These are phyloP conservation scores for Penicillium goetzii DNA, from an alignment of 495 filamentous ascomycete genomes.

Conservation along the genomic window DNA sequence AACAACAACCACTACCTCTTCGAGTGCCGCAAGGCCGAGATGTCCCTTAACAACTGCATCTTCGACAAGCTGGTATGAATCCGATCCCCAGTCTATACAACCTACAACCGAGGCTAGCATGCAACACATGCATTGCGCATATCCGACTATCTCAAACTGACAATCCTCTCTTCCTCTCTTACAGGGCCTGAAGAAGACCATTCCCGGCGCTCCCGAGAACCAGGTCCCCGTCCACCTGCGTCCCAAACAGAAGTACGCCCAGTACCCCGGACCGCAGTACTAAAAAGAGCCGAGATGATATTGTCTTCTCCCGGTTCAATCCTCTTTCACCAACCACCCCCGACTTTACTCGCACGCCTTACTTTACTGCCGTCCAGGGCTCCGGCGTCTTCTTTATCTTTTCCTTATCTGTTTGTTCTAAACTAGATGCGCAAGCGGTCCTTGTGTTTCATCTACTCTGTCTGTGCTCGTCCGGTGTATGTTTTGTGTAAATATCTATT, in stretches of 20 bases:
- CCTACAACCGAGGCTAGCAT: background rate
- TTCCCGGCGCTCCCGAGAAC: conserved; percentile 80
- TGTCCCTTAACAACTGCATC: conserved; percentile 87
- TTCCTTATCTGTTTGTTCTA: conserved; percentile 22
- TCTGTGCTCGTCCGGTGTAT: conserved; percentile 31
- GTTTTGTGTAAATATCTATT: conserved; percentile 52
- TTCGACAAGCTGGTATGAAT: conserved; percentile 86
- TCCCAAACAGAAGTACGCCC: conserved; percentile 73
- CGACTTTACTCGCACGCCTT: conserved; percentile 18
- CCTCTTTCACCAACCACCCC: conserved; percentile 12
- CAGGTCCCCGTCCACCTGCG: conserved; percentile 83
- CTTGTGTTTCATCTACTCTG: conserved; percentile 29
- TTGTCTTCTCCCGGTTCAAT: conserved; percentile 11
- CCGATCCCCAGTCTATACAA: background rate
- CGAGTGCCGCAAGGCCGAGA: conserved; percentile 80
- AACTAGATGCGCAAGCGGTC: conserved; percentile 27
- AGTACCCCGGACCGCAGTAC: conserved; percentile 49
- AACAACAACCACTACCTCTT: conserved; percentile 96
- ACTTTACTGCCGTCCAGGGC: conserved; percentile 21
- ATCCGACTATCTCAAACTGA: conserved; percentile 9
- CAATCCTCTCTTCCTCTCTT: conserved; percentile 6
- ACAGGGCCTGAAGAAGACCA: conserved; percentile 86
- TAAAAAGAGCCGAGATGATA: conserved; percentile 30
- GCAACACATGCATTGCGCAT: background rate
- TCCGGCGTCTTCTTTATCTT: conserved; percentile 29